Evolutionary conservation across 1,284 basidiomycete species (phyloP), one percentile per base, ranked within the genome.

Genomic region (Paramarasmius palmivorus): DNA sequence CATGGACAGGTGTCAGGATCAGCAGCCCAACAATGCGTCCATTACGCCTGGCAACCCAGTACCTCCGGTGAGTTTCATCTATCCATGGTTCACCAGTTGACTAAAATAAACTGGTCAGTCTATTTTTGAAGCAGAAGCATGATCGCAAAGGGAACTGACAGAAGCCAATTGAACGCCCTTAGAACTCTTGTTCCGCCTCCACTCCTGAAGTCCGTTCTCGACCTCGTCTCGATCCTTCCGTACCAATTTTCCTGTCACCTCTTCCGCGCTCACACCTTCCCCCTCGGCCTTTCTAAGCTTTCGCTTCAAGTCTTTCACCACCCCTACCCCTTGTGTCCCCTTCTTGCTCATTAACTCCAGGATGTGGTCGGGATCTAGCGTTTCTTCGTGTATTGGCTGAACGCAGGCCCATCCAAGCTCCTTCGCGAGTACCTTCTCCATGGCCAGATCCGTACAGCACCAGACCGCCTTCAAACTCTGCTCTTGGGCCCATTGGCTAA

Each of bases 261-360:
- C 72, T 9, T 61, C 60, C 2, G 75, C 65, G 17, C 63, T 50
- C 3, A 79, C 70, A 37, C 70, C 59, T 6, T 65, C 71, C 49
- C 65, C 72, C 57, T 74, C 68, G 2, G 77, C 75, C 7, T 71
- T 62, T 20, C 70, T 63, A 14, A 78, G 59, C 46, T 77, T 81
- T 65, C 77, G 77, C 63, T 75, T 77, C 53, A 78, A 52, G 52
- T 75, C 76, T 53, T 75, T 79, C 41, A 76, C 68, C 50, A 66
- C 62, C 17, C 63, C 64, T 17, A 68, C 66, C 2, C 72, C 72
- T 49, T 68, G 63, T 32, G 67, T 65, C 0, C 67, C 69, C 35
- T 66, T 67, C 7, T 56, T 57, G 25, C 66, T 63, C n/a, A 69
- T 72, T 48, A 77, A 56, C 22, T 74, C 67, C 15, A 77, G 59